These are phyloP conservation scores for Schizochytrium sp. DNA, from an alignment of 108 stramenopile species.

Conservation along the genomic window DNA sequence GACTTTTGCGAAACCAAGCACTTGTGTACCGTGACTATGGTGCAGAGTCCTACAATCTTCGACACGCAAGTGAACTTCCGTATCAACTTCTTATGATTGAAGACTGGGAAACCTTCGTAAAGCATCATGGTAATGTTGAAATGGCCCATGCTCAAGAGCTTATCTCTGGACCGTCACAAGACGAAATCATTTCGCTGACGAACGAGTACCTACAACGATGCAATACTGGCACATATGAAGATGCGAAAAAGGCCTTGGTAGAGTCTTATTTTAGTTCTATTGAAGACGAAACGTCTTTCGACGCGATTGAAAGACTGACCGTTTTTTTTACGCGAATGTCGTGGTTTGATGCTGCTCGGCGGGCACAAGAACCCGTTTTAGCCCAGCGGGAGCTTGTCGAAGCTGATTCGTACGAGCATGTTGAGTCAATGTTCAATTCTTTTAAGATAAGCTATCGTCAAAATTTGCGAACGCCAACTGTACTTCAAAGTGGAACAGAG, in stretches of 20 bases:
- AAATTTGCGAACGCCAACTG: neutral
- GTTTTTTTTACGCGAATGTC: neutral
- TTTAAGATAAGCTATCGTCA: neutral
- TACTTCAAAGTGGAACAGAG: neutral
- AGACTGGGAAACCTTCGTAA: neutral
- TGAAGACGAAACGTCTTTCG: neutral
- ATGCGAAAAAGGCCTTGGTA: neutral
- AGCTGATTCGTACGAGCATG: neutral
- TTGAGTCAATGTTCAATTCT: neutral
- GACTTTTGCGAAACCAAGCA: neutral
- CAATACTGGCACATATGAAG: neutral
- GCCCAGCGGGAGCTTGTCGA: neutral
- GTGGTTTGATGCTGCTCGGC: neutral
- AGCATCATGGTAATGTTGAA: neutral
- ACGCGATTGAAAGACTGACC: neutral
- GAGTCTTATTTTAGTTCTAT: neutral
- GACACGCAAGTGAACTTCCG: neutral
- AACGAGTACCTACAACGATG: neutral
- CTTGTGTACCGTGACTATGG: neutral
- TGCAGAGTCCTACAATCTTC: conserved; percentile 2
- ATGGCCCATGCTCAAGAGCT: neutral
- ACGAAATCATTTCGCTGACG: neutral
- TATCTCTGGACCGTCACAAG: neutral
- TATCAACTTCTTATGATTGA: neutral
- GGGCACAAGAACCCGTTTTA: neutral